Evolutionary conservation across 768 basidiomycete genomes (phyloP), one percentile per base, ranked within the genome.

Genomic region (Cystofilobasidium bisporidii): DNA sequence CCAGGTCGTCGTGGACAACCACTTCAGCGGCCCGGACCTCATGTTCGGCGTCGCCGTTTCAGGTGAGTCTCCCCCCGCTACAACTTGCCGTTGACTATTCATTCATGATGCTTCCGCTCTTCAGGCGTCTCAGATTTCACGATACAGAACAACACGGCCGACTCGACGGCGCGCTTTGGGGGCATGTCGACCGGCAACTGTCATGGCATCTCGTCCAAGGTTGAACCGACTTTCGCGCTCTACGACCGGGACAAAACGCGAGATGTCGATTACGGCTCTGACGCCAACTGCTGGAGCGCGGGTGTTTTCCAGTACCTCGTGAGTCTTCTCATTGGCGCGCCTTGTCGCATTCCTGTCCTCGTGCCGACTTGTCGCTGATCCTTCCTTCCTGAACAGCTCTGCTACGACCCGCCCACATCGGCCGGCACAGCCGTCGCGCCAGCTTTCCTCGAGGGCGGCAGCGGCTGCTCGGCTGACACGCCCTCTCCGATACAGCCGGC

Each of bases 11-110:
- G 28, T 38, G 26, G 30, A 28, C 38, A 65, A 65, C 28, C 14
- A 14, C 22, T 59, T 65, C 47, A 36, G 28, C 28, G 64, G 64
- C 8, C 10, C 64, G 6, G 45, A 60, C 45, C 40, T 48, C 30
- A 33, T 56, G 10, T 65, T 65, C 30, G 64, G 57, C 6, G 4
- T 65, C 28, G 60, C 66, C 20, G 60, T 61, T 2, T 45, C 66
- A 5, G 66, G 56, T 15, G 63, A 36, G 53, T 41, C 33, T 43
- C 20, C 43, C 26, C 3, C 22, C 20, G 61, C n/a, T n/a, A 14
- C 4, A 45, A 22, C 24, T 24, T 63, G 6, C 36, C 12, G 5
- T 36, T 36, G 36, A 36, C 6, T 12, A 36, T 18, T 0, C 36
- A 4, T 3, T 10, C 43, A 28, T 24, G 40, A n/a, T 12, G 60